A percentile compares a stretch with the other conserved stretches of the same genome.
phyloP scores from a whole-genome alignment of 2,329 filamentous ascomycete genomes.

The Cryphonectria carpinicola region DNA sequence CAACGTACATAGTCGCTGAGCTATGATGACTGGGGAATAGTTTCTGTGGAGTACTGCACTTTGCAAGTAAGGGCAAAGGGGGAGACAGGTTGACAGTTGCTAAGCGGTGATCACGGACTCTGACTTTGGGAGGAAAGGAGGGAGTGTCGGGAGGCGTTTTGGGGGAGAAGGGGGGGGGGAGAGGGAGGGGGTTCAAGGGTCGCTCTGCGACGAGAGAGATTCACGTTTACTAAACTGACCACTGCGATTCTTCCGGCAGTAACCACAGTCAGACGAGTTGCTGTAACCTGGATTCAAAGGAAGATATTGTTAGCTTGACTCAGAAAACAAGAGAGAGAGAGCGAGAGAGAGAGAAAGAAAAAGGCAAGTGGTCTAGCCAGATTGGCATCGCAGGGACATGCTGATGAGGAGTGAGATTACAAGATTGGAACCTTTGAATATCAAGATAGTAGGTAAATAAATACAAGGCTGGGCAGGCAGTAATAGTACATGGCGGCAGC shows the following conservation, averaged over 20 bases:
- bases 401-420: neutral
- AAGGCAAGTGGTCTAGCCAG: neutral
- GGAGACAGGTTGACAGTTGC: neutral
- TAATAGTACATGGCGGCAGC: neutral
- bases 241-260: conserved; percentile 52
- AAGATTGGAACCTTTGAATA: neutral
- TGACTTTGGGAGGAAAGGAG: neutral
- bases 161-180: neutral
- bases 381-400: neutral
- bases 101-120: neutral
- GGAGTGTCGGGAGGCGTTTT: neutral
- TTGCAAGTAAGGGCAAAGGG: neutral
- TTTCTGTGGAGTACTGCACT: neutral
- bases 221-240: conserved; percentile 56
- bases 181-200: neutral
- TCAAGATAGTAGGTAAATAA: neutral
- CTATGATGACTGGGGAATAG: neutral
- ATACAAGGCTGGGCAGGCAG: conserved; percentile 1
- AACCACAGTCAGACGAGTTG: conserved; percentile 56
- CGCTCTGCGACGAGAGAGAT: conserved; percentile 32
- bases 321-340: neutral
- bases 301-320: neutral
- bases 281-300: conserved; percentile 48
- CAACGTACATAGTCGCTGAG: neutral
- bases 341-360: neutral